Base-by-base conservation (phyloP, 2,329 filamentous ascomycete species). In the Penicillium sp. region DNA sequence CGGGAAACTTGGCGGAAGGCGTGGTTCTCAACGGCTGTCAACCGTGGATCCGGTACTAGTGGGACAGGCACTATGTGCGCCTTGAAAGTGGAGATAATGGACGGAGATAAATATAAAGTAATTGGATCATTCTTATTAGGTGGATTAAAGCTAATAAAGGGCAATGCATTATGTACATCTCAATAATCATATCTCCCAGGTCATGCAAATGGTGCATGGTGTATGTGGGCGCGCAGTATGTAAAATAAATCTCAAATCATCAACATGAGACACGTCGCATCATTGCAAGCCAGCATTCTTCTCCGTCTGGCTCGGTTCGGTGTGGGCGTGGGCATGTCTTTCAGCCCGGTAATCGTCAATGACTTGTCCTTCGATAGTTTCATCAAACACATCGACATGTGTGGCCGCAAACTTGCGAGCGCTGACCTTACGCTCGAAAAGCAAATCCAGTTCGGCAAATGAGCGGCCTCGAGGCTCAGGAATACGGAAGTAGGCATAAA, bases 391-490 rank as follows among this genome's bases (percentile, higher is more conserved):
- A 70, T 86, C 81, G 2, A 86, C 80, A 35, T 79, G 62, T 0
- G 83, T 84, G 27, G 62, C 74, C 1, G 85, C 83, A 71, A 95
- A 96, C 67, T 92, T 88, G 66, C 91, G 81, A 7, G 91, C 90
- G 62, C 83, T 82, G 23, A 93, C 78, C 1, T 83, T 79, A 60
- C 85, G 82, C 77, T 96, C 90, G 68, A 96, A 96, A 49, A 96
- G 80, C 49, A 96, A 68, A 72, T 96, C 92, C 55, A 96, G 78
- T 75, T 96, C 92, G 7, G 91, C 92, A 69, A 93, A 96, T 0
- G 90, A 89, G 43, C 92, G 86, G 10, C 90, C 92, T 3, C 79
- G 80, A 0, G 92, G 91, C 71, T 96, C 92, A 0, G 92, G 92
- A 0, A 93, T 80, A 13, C 90, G 84, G 80, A 92, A 93, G 70